Conservation (phyloP, 371 early-diverging fungal species). For the Blastocladiella emersonii region DNA sequence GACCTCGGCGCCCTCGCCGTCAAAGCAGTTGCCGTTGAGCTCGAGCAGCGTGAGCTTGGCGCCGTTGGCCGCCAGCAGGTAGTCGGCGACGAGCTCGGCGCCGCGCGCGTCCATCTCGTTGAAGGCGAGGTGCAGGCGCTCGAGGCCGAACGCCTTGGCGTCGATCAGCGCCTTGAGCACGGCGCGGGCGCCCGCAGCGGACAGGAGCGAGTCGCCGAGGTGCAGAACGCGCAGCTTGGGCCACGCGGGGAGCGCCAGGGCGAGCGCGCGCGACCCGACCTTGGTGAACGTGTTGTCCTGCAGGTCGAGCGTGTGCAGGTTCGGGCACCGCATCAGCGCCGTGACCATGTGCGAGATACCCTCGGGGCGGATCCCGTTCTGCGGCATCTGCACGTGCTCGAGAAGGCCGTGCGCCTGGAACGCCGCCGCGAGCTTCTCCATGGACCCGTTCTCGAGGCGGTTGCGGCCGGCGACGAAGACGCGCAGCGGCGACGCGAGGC, state of each 20-base stretch:
- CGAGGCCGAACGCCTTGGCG: conserved; percentile 37
- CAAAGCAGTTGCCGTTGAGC: conserved; percentile 85
- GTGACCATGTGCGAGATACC: conserved; percentile 60
- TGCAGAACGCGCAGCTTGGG: conserved; percentile 59
- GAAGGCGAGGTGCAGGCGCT: conserved; percentile 61
- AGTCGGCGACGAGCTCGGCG: conserved; percentile 45
- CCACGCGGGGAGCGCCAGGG: conserved; percentile 62
- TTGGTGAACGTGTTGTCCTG: conserved; percentile 94
- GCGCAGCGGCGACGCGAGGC: conserved; percentile 47
- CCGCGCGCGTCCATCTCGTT: conserved; percentile 75
- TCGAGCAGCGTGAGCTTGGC: conserved; percentile 48
- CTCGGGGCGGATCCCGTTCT: conserved; percentile 92
- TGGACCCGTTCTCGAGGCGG: conserved; percentile 78
- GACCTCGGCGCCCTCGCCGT: conserved; percentile 58
- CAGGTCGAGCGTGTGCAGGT: conserved; percentile 65
- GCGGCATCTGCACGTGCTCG: conserved; percentile 78
- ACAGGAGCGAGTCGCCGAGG: conserved; percentile 80
- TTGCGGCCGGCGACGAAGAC: conserved; percentile 84
- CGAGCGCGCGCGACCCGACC: conserved; percentile 64
- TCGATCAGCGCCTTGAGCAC: conserved; percentile 48
- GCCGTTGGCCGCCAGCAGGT: conserved; percentile 40
- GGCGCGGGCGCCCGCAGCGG: conserved; percentile 48
- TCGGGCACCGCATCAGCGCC: conserved; percentile 52
- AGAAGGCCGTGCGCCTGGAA: conserved; percentile 64
- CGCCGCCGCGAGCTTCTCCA: conserved; percentile 57